phyloP scores from a whole-genome alignment of 768 basidiomycete species.

The Pisolithus orientalis region DNA sequence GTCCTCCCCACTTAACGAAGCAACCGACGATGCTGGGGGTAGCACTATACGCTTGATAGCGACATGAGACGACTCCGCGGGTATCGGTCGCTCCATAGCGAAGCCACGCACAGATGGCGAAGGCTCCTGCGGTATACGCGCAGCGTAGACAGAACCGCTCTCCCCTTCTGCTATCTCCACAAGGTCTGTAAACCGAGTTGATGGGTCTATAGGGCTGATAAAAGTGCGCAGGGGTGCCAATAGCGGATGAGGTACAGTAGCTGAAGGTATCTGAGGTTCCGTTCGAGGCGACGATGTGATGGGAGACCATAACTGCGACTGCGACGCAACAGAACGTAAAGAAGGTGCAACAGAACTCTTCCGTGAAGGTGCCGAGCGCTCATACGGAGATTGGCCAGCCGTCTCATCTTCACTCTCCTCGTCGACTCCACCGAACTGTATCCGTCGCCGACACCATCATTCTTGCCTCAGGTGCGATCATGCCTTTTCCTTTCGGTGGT shows the following conservation, averaged over 20 bases:
- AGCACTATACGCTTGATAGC: constrained; percentile 75
- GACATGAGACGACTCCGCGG: constrained; percentile 38
- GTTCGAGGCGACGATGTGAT: constrained; percentile 51
- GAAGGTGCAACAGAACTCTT: constrained; percentile 12
- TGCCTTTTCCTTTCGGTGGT: constrained; percentile 4
- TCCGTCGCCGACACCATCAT: constrained; percentile 27
- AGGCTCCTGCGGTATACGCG: constrained; percentile 21
- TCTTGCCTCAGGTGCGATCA: constrained; percentile 18
- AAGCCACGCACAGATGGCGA: neutral
- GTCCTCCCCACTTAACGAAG: neutral
- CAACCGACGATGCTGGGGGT: constrained; percentile 29
- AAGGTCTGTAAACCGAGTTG: constrained; percentile 57
- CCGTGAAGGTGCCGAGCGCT: neutral
- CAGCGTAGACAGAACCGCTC: constrained; percentile 62
- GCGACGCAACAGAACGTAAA: constrained; percentile 19
- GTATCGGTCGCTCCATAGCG: constrained; percentile 18
- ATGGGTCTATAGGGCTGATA: constrained; percentile 63
- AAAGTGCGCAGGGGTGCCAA: constrained; percentile 40
- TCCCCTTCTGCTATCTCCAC: constrained; percentile 83
- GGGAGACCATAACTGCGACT: constrained; percentile 20
- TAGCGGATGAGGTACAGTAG: neutral
- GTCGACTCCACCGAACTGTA: constrained; percentile 33
- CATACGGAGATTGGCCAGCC: neutral
- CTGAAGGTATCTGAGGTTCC: constrained; percentile 33
- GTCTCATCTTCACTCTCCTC: constrained; percentile 6